Percentiles rank a stretch among this genome's conserved stretches.
phyloP scores from a whole-genome alignment of 768 basidiomycete species.

The Lentinus brumalis region DNA sequence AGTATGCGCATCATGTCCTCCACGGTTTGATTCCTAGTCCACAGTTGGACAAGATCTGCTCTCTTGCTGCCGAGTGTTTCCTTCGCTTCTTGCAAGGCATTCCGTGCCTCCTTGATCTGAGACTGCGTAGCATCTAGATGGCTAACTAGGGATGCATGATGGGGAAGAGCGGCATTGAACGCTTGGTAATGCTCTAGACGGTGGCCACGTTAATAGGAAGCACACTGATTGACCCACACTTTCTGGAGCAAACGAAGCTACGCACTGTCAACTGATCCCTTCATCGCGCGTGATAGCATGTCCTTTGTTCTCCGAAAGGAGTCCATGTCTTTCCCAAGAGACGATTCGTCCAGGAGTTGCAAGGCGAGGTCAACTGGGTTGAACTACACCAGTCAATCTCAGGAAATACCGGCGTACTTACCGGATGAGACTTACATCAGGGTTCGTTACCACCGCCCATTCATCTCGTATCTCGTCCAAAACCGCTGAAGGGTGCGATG shows the following conservation, averaged over 20 bases:
- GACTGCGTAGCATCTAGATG: slow-evolving; percentile 74
- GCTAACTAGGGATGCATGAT: slow-evolving; percentile 77
- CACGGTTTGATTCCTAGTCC: slow-evolving; percentile 85
- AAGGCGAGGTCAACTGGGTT: slow-evolving; percentile 94
- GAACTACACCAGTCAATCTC: slow-evolving; percentile 55
- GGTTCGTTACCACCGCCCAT: slow-evolving; percentile 86
- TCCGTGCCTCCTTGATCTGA: slow-evolving; percentile 72
- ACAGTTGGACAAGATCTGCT: slow-evolving; percentile 87
- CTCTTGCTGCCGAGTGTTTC: slow-evolving; percentile 80
- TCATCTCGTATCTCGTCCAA: slow-evolving; percentile 85
- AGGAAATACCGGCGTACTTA: not conserved
- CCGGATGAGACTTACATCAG: slow-evolving; percentile 57
- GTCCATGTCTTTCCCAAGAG: slow-evolving; percentile 69
- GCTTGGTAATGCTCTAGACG: slow-evolving; percentile 84
- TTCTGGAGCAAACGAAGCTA: slow-evolving; percentile 20
- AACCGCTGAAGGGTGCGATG: slow-evolving; percentile 53
- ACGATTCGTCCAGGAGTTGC: slow-evolving; percentile 78
- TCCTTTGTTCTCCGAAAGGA: slow-evolving; percentile 79
- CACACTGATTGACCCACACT: not conserved
- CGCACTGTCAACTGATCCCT: slow-evolving; percentile 87
- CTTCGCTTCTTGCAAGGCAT: slow-evolving; percentile 74
- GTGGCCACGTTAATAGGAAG: not conserved
- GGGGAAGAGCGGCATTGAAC: slow-evolving; percentile 91
- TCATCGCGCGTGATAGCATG: slow-evolving; percentile 76
- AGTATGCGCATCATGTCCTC: slow-evolving; percentile 95